Conservation (phyloP, 2,329 filamentous ascomycete species). For the Fusarium nematophilum region DNA sequence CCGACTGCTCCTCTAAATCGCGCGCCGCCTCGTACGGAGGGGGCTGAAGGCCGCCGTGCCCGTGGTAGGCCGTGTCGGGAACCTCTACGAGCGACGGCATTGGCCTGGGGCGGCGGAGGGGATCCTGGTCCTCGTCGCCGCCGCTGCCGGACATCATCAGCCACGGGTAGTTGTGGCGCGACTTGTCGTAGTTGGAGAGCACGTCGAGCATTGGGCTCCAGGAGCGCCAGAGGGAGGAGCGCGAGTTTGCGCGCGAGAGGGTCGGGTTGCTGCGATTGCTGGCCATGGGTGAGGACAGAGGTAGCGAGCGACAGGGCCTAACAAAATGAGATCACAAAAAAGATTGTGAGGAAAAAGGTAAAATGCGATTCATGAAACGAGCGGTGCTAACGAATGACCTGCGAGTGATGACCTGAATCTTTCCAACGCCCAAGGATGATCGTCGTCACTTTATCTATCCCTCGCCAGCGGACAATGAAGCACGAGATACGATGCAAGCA, state of each 20-base stretch:
- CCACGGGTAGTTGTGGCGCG: slow-evolving; percentile 47
- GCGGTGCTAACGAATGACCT: slow-evolving; percentile 11
- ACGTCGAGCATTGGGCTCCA: slow-evolving; percentile 42
- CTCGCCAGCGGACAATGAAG: neutral
- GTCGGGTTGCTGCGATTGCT: slow-evolving; percentile 16
- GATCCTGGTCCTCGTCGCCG: neutral
- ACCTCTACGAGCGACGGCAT: slow-evolving; percentile 26
- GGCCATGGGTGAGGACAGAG: neutral
- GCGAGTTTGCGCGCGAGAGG: slow-evolving; percentile 37
- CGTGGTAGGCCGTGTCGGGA: slow-evolving; percentile 1
- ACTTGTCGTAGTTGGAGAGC: slow-evolving; percentile 44
- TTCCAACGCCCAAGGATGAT: neutral
- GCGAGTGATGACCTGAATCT: neutral
- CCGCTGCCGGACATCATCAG: slow-evolving; percentile 16
- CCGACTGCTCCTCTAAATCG: slow-evolving; percentile 20
- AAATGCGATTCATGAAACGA: neutral
- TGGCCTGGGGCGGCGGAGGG: neutral
- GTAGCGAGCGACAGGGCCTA: slow-evolving; percentile 9
- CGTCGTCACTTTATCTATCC: slow-evolving; percentile 16
- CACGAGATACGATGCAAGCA: neutral
- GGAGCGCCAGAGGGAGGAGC: slow-evolving; percentile 45
- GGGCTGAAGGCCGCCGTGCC: no score
- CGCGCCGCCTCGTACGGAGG: neutral
- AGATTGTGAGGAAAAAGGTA: no score
- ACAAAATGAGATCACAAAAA: neutral